Percentiles rank a stretch among this genome's conserved stretches.
Evolutionary conservation across 1,284 basidiomycete genomes (phyloP).

Genomic region (Thecaphora thlaspeos): DNA sequence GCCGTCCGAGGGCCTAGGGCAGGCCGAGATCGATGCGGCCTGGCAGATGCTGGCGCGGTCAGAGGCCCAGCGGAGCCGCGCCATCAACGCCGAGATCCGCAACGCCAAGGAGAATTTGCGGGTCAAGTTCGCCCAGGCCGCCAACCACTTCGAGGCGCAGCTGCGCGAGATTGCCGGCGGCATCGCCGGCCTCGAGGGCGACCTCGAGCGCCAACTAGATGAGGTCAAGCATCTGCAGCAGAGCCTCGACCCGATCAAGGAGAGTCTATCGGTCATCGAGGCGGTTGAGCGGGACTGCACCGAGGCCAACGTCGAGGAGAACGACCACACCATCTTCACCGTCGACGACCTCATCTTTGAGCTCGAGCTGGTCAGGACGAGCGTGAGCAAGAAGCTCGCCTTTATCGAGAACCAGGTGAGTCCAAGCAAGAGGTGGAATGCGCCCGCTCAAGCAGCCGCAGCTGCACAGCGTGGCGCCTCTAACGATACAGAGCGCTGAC

Average conservation of each 20-base stretch:
- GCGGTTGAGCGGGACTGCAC: constrained; percentile 65
- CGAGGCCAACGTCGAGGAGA: constrained; percentile 93
- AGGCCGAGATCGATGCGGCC: constrained; percentile 71
- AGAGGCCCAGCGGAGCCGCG: constrained; percentile 75
- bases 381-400: constrained; percentile 81
- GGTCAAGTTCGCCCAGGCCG: constrained; percentile 77
- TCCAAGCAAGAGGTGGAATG: constrained; percentile 41
- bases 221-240: constrained; percentile 31
- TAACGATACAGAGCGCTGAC: no score
- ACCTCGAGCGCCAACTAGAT: constrained; percentile 34
- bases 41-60: constrained; percentile 74
- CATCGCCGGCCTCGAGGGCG: constrained; percentile 40
- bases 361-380: constrained; percentile 76
- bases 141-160: constrained; percentile 73
- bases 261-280: constrained; percentile 19
- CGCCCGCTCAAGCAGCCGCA: neutral
- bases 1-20: constrained; percentile 36
- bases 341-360: constrained; percentile 88
- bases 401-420: constrained; percentile 92
- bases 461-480: no score
- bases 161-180: constrained; percentile 36
- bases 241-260: constrained; percentile 31
- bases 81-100: constrained; percentile 87
- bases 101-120: constrained; percentile 68
- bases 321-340: constrained; percentile 90